Percentiles rank a stretch among this genome's conserved stretches.
These are phyloP conservation scores for Candida ponderosae DNA, from an alignment of 805 yeast species.

Conservation along the genomic window DNA sequence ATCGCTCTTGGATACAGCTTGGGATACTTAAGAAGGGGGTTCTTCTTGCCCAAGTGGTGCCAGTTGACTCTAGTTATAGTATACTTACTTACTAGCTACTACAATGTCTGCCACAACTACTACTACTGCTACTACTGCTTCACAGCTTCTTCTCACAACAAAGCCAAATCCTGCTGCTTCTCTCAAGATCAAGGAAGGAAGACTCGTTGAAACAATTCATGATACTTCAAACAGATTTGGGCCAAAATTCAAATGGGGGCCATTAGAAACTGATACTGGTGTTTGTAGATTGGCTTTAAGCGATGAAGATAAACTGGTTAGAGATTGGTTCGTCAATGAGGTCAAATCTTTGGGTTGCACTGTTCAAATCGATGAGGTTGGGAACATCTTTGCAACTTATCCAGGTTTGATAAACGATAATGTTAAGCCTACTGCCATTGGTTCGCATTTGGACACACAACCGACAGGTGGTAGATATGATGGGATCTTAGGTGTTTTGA, in stretches of 20 bases:
- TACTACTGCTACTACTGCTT: background rate
- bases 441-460: constrained; percentile 71
- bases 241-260: constrained; percentile 60
- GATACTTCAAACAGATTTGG: constrained; percentile 52
- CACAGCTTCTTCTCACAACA: background rate
- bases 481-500: constrained; percentile 61
- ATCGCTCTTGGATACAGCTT: no score
- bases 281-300: constrained; percentile 57
- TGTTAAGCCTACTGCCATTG: constrained; percentile 53
- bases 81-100: no score
- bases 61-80: no score
- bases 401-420: constrained; percentile 42
- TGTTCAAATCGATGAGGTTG: constrained; percentile 54
- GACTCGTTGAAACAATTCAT: constrained; percentile 53
- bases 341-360: constrained; percentile 46
- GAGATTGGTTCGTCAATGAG: constrained; percentile 59
- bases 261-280: constrained; percentile 49
- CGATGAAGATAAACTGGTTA: constrained; percentile 54
- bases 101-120: background rate
- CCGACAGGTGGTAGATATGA: constrained; percentile 76
- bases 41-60: no score
- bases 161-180: constrained; percentile 13
- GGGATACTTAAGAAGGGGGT: no score
- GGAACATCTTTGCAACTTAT: constrained; percentile 58
- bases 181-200: constrained; percentile 26